Base-by-base conservation (phyloP, 108 stramenopile genomes). In the Cyclotella sp. region DNA sequence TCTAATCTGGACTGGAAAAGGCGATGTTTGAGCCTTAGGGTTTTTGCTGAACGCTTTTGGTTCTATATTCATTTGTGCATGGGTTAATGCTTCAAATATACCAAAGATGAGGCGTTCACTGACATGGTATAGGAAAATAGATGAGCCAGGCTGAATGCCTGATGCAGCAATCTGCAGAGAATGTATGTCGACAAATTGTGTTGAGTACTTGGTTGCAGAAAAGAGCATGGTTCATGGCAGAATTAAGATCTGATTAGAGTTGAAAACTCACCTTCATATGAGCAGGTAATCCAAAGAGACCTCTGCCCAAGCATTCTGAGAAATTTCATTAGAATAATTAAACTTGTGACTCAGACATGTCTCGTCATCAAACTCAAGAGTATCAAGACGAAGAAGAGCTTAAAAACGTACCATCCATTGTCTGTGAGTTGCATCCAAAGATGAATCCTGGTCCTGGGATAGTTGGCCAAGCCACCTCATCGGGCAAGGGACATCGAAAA, bases 41-140 rank as follows among this genome's bases (percentile, higher is more conserved):
- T 92, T 93, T 71, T 93, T 96, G 54, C 89, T 92, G 73, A 93
- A 93, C 40, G 91, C 91, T 39, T 87, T 87, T 26, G 95, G 95
- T 85, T 91, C 95, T 19, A 96, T 79, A 61, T 96, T 96, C 76
- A 90, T 81, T 19, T 55, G 53, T 7, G 92, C 89, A 16, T 89
- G 83, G 19, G 91, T 93, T n/a, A 93, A 70, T 18, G 95, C 90
- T 89, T 96, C 95, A 83, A 96, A 96, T 52, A 96, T 87, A 27
- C 95, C 95, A 83, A 96, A 96, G 26, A 96, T 75, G 4, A 93
- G 81, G 26, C 92, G 83, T 70, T 93, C 92, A 0, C 87, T 91
- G 3, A 96, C 90, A 84, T 96, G 92, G 81, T 92, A 93, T 18
- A 96, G 70, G 84, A 96, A 96, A 30, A 96, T 89, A 26, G 91